Conservation (phyloP, 2,329 filamentous ascomycete genomes). For the Zopfia rhizophila region DNA sequence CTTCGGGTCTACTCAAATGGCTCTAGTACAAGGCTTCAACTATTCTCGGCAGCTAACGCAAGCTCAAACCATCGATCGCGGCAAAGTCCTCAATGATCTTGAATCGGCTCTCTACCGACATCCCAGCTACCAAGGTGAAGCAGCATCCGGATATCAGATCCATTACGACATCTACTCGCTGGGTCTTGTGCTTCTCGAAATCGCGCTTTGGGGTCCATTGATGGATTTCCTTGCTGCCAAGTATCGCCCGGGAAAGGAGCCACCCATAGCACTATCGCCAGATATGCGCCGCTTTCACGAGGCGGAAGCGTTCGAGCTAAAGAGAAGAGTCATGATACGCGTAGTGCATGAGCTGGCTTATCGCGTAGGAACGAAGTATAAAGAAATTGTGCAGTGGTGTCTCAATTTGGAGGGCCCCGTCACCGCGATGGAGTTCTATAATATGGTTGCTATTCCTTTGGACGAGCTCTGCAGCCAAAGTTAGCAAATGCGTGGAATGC, state of each 20-base stretch:
- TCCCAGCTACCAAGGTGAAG: slow-evolving; percentile 18
- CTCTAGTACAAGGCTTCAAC: slow-evolving; percentile 16
- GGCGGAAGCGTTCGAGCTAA: slow-evolving; percentile 11
- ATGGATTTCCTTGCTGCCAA: slow-evolving; percentile 7
- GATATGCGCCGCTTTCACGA: slow-evolving; percentile 16
- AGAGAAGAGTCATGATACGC: slow-evolving; percentile 8
- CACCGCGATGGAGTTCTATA: slow-evolving; percentile 19
- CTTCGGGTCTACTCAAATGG: slow-evolving; percentile 2
- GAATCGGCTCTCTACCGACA: slow-evolving; percentile 20
- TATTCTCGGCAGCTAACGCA: slow-evolving; percentile 11
- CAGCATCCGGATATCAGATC: slow-evolving; percentile 15
- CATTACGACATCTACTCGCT: slow-evolving; percentile 24
- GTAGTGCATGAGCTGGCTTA: slow-evolving; percentile 17
- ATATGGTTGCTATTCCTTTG: slow-evolving; percentile 12
- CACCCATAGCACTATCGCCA: background rate
- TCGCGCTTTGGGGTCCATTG: slow-evolving; percentile 19
- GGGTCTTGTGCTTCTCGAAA: slow-evolving; percentile 24
- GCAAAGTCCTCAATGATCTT: background rate
- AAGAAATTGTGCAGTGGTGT: slow-evolving; percentile 17
- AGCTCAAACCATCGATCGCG: background rate
- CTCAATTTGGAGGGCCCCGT: slow-evolving; percentile 7
- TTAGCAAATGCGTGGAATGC: background rate
- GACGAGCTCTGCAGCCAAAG: slow-evolving; percentile 6
- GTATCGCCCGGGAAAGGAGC: background rate
- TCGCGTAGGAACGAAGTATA: slow-evolving; percentile 19